These are phyloP conservation scores for Apium graveolens DNA, from an alignment of 129 eudicot genomes.

Conservation along the genomic window DNA sequence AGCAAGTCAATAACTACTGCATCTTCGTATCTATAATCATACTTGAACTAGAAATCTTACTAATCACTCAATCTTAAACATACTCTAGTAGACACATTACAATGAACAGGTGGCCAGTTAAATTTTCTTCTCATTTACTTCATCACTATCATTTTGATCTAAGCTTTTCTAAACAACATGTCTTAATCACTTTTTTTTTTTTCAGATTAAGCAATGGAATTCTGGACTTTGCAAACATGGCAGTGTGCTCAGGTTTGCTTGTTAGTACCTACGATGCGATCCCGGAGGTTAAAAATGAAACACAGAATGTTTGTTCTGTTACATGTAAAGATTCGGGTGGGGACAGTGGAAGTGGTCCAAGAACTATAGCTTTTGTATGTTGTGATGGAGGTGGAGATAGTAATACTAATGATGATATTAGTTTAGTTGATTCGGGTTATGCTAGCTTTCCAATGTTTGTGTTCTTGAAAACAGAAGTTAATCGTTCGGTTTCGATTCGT, in stretches of 20 bases:
- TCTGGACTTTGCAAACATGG: conserved; percentile 4
- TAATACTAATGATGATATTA: background rate
- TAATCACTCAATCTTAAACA: background rate
- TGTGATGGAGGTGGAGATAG: background rate
- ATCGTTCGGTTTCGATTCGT: background rate
- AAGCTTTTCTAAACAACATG: background rate
- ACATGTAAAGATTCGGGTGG: background rate
- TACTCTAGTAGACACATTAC: background rate
- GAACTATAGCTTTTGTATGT: background rate
- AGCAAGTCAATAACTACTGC: background rate
- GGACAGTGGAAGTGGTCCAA: background rate
- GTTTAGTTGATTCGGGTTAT: background rate
- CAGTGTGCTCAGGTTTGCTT: conserved; percentile 2
- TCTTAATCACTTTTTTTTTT: background rate
- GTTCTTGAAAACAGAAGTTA: conserved; percentile 9
- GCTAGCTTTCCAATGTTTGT: background rate
- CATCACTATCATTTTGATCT: background rate
- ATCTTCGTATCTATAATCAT: background rate
- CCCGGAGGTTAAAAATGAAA: background rate
- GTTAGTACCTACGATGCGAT: background rate
- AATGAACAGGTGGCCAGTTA: background rate
- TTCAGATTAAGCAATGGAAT: conserved; percentile 2
- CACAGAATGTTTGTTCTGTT: background rate
- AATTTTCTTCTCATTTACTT: background rate
- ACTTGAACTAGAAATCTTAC: background rate